phyloP scores from a whole-genome alignment of 495 filamentous ascomycete species.

The Aspergillus diversus region DNA sequence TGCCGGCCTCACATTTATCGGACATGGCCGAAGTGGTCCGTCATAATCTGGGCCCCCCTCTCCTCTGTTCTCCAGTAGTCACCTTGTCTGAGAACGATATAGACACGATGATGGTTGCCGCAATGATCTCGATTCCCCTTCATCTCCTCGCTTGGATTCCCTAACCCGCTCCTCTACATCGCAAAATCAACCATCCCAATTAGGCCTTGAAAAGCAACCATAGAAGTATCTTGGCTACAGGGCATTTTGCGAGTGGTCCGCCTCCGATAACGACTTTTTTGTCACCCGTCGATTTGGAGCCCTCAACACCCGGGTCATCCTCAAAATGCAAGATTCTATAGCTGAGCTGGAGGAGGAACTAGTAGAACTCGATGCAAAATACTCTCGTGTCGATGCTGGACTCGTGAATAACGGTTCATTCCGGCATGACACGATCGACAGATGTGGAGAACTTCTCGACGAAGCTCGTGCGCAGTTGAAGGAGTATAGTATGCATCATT shows the following conservation, averaged over 20 bases:
- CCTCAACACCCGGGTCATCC: constrained; percentile 2
- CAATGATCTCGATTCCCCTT: too few relatives aligned
- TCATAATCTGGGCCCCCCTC: too few relatives aligned
- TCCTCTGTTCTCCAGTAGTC: too few relatives aligned
- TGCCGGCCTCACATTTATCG: too few relatives aligned
- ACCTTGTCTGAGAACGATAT: too few relatives aligned
- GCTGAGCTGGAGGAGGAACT: constrained; percentile 4
- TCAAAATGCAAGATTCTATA: constrained; percentile 6
- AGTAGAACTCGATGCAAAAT: background rate
- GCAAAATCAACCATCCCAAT: too few relatives aligned
- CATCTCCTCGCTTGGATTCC: too few relatives aligned
- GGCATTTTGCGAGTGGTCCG: background rate
- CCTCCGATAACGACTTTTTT: constrained; percentile 3
- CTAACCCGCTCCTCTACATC: too few relatives aligned
- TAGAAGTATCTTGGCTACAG: constrained; percentile 11
- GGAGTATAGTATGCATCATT: constrained; percentile 1
- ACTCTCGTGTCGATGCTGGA: background rate
- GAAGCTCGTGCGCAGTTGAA: constrained; percentile 2
- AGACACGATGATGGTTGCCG: too few relatives aligned
- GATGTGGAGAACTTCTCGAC: background rate
- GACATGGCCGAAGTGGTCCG: too few relatives aligned
- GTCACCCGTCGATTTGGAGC: background rate
- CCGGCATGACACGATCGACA: background rate
- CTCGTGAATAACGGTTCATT: constrained; percentile 8
- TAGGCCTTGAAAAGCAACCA: background rate